Base-by-base conservation (phyloP, 2,329 filamentous ascomycete genomes). In the Emydomyces testavorans region DNA sequence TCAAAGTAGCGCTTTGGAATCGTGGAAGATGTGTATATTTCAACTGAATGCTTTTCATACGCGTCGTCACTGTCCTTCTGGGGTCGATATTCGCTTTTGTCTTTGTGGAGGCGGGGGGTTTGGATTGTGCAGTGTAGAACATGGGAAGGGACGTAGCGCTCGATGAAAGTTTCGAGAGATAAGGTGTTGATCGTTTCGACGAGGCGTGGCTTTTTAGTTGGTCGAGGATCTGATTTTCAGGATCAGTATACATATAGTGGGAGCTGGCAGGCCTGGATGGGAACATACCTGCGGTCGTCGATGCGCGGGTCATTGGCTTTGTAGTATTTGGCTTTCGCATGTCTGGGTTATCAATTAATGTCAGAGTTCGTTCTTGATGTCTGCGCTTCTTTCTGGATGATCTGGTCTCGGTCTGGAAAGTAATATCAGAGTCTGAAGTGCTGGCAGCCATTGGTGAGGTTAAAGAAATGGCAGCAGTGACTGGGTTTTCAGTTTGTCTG, bases 171-270 rank as follows among this genome's bases (percentile, higher is more conserved):
- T 3, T 57, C 40, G 11, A 65, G 55, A 15, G 60, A 50, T 23
- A 72, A 57, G 16, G 61, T 53, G 53, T 73, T 73, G 50, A 67
- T 64, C 31, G 58, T 59, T 50, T 71, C 67, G 28, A 73, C 63
- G 45, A 71, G 44, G 16, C 46, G 21, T 15, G 31, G 29, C 21
- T 42, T 36, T 15, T 18, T 42, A 2, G 24, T 3, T n/a, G n/a
- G 16, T n/a, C 31, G 46, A 42, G 15, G 31, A 18, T 15, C 45
- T 47, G 15, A 10, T 3, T 31, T 24, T 24, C 6, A 18, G 16
- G 29, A 16, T 40, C 4, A 40, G 31, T 32, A 34, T 41, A 6
- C n/a, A 35, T 1, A 23, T 10, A 21, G 21, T 6, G 10, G n/a
- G n/a, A n/a, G 20, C 3, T 26, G 13, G 5, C 18, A n/a, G 10